A percentile compares a stretch with the other conserved stretches of the same genome.
Evolutionary conservation across 306 rosid species (phyloP).

Genomic region (Adenanthera pavonina): DNA sequence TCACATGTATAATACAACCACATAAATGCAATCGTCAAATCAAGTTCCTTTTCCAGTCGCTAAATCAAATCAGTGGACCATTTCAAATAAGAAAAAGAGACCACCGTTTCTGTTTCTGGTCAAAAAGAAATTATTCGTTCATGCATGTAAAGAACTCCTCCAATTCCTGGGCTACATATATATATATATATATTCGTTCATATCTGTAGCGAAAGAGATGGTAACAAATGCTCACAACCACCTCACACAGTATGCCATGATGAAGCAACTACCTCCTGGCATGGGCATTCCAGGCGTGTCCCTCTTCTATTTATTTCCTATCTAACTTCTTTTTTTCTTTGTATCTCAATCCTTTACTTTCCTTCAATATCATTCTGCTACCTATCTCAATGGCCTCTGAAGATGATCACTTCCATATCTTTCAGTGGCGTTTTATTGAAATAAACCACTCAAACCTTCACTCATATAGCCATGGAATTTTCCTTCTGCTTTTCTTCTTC

Average conservation of each 20-base stretch:
- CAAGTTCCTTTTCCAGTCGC: too few species aligned
- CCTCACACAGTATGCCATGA: background rate
- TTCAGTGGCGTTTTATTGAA: constrained; percentile 37
- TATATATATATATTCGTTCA: background rate
- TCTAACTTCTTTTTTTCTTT: background rate
- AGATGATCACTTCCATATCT: constrained; percentile 17
- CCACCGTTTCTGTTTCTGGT: too few species aligned
- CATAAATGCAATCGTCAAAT: too few species aligned
- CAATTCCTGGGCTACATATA: too few species aligned
- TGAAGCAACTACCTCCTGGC: constrained; percentile 6
- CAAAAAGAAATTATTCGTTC: too few species aligned
- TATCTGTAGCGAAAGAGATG: background rate
- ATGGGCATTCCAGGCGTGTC: background rate
- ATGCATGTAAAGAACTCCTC: too few species aligned
- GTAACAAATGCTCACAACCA: constrained; percentile 27
- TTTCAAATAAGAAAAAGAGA: too few species aligned
- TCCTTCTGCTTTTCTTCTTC: constrained; percentile 35
- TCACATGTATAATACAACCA: too few species aligned
- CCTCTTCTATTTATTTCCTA: background rate
- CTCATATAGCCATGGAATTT: constrained; percentile 28
- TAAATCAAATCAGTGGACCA: too few species aligned
- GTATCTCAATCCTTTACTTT: background rate
- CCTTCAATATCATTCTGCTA: background rate
- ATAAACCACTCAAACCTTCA: constrained; percentile 33
- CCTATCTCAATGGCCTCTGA: constrained; percentile 39